Base-by-base conservation (phyloP, 2,329 filamentous ascomycete species). In the Paraconiothyrium brasiliense region DNA sequence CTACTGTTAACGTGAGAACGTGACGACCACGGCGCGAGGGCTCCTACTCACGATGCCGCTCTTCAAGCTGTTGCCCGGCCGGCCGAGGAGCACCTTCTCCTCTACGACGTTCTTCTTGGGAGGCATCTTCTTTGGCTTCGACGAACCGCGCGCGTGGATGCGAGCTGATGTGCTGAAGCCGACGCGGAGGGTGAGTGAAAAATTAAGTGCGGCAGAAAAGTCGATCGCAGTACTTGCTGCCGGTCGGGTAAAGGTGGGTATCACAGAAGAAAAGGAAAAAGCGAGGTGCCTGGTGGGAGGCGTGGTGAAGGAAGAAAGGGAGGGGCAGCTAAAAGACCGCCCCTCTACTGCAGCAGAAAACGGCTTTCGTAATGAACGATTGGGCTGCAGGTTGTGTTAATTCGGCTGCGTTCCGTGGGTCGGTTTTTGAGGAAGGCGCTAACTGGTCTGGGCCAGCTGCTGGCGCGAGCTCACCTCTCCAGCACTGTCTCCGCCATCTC, bases 51-150 rank as follows among this genome's bases (percentile, higher is more conserved):
- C 87, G 84, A 99, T 99, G 85, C 95, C 96, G 85, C 93, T 97
- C 89, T 98, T 99, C 82, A 99, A 82, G 84, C 89, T 98, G 88
- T 99, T 99, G 78, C 95, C 95, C 70, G 95, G 95, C 79, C 95
- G 88, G 82, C 95, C 95, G 82, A 99, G 87, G 73, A 95, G 90
- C 82, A 98, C 87, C 90, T 98, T 98, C 87, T 98, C 92, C 87
- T 97, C 92, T 75, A 92, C 89, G 74, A 89, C 90, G 57, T 83
- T 85, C 84, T 98, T 98, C 88, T 99, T 99, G 80, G 95, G 95
- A 83, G 93, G 86, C 95, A 99, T 99, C 80, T 88, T 93, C 79
- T 86, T 89, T 79, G 85, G 83, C 75, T 83, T 85, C 77, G 46
- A 34, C 10, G 43, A 43, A 56, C 85, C 83, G 71, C 83, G 84